A percentile compares a stretch with the other conserved stretches of the same genome.
phyloP scores from a whole-genome alignment of 2,329 filamentous ascomycete species.

The Ceratocystis lukuohia region DNA sequence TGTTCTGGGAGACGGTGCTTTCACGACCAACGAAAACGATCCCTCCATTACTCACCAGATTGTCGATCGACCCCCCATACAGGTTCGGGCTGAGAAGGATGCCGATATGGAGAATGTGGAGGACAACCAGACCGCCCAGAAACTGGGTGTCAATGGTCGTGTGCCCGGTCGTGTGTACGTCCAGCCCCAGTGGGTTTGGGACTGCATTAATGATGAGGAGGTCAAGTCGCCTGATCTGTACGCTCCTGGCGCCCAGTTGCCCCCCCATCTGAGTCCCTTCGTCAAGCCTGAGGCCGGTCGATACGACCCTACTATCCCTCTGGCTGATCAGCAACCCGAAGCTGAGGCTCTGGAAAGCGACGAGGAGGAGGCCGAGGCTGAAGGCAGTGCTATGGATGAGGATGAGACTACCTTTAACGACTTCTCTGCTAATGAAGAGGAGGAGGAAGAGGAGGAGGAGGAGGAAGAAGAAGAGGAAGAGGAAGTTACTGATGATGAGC shows the following conservation, averaged over 20 bases:
- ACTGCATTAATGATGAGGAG: conserved; percentile 84
- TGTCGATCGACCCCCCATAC: conserved; percentile 73
- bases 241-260: conserved; percentile 74
- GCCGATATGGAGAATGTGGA: conserved; percentile 31
- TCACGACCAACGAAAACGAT: conserved; percentile 78
- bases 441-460: conserved; percentile 32
- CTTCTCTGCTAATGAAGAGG: conserved; percentile 33
- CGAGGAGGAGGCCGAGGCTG: conserved; percentile 38
- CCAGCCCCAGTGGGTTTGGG: conserved; percentile 98
- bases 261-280: conserved; percentile 91
- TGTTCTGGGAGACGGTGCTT: conserved; percentile 80
- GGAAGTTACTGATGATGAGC: conserved; percentile 33
- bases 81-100: conserved; percentile 39
- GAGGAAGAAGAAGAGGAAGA: conserved; percentile 31
- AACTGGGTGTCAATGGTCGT: conserved; percentile 49
- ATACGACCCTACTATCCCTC: conserved; percentile 77
- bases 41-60: conserved; percentile 90
- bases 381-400: conserved; percentile 36
- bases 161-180: conserved; percentile 88
- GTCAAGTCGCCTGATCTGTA: conserved; percentile 78
- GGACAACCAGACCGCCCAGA: conserved; percentile 50
- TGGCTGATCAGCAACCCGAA: conserved; percentile 80
- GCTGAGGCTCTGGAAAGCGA: conserved; percentile 65
- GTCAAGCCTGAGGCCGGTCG: conserved; percentile 74
- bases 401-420: conserved; percentile 30